phyloP scores from a whole-genome alignment of 495 filamentous ascomycete genomes.

The Daldinia bambusicola region DNA sequence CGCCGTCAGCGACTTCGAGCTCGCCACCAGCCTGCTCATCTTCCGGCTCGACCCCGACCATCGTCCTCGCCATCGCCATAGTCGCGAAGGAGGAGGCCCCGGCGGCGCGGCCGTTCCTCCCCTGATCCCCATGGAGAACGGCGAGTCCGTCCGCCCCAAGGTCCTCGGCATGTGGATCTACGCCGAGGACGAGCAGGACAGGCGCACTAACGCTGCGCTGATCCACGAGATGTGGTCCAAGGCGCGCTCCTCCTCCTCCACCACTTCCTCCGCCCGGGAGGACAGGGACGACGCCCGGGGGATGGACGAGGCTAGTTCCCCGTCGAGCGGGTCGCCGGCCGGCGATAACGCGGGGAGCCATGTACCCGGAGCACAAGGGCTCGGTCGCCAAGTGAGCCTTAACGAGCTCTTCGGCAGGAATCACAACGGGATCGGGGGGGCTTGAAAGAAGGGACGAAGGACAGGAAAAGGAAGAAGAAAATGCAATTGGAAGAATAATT shows the following conservation, averaged over 20 bases:
- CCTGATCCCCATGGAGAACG: slow-evolving; percentile 41
- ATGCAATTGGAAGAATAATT: too few relatives aligned
- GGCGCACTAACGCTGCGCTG: slow-evolving; percentile 46
- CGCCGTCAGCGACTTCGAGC: slow-evolving; percentile 54
- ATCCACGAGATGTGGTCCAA: slow-evolving; percentile 55
- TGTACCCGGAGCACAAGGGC: slow-evolving; percentile 16
- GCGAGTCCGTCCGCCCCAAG: slow-evolving; percentile 46
- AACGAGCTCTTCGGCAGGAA: slow-evolving; percentile 40
- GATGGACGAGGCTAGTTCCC: background rate
- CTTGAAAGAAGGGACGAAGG: background rate
- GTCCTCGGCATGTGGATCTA: slow-evolving; percentile 61
- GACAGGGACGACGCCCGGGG: slow-evolving; percentile 1
- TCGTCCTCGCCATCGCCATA: too few relatives aligned
- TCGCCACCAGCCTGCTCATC: slow-evolving; percentile 54
- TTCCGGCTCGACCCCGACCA: slow-evolving; percentile 57
- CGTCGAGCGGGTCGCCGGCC: slow-evolving; percentile 1
- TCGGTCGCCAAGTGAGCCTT: slow-evolving; percentile 42
- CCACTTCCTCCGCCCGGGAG: slow-evolving; percentile 12
- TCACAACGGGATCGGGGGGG: slow-evolving; percentile 21
- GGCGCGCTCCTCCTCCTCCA: slow-evolving; percentile 26
- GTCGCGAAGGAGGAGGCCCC: slow-evolving; percentile 27
- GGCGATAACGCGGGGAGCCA: slow-evolving; percentile 8
- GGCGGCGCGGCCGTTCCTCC: background rate
- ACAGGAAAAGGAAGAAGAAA: too few relatives aligned
- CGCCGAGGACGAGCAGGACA: slow-evolving; percentile 49